Evolutionary conservation across 2,329 filamentous ascomycete species (phyloP).

Genomic region (Hypoxylon sp.): DNA sequence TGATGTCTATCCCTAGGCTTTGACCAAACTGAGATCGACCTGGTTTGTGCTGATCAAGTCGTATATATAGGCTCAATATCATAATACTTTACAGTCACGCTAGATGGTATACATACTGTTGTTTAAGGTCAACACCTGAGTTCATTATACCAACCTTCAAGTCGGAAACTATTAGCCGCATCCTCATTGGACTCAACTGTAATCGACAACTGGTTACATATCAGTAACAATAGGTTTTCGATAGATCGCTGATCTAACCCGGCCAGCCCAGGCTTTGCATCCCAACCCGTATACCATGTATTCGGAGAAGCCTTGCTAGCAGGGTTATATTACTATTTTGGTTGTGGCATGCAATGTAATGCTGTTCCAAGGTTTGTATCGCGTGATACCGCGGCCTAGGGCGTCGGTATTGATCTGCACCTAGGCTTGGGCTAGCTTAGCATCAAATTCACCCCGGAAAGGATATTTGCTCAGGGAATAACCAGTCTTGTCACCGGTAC

Average conservation of each 20-base stretch:
- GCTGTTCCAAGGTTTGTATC: slow-evolving; percentile 17
- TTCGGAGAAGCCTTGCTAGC: slow-evolving; percentile 4
- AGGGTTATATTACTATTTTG: slow-evolving; percentile 3
- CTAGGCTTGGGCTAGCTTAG: slow-evolving; percentile 1
- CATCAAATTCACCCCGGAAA: not conserved
- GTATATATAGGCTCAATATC: slow-evolving; percentile 5
- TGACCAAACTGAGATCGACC: not conserved
- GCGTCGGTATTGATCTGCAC: slow-evolving; percentile 8
- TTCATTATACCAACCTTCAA: not conserved
- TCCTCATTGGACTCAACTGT: not conserved
- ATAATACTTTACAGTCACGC: slow-evolving; percentile 4
- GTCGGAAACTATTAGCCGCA: slow-evolving; percentile 1
- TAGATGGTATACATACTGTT: not conserved
- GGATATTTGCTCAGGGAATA: not conserved
- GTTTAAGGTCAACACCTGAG: not conserved
- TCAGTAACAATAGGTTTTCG: not conserved
- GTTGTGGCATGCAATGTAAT: slow-evolving; percentile 29
- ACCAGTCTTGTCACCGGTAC: slow-evolving; percentile 1
- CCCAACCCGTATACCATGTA: slow-evolving; percentile 14
- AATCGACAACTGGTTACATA: slow-evolving; percentile 9
- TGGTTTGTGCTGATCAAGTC: not conserved
- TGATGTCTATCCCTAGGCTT: not conserved
- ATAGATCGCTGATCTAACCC: slow-evolving; percentile 16
- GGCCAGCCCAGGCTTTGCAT: slow-evolving; percentile 15
- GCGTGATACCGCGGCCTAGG: slow-evolving; percentile 12